Percentiles rank a stretch among this genome's conserved stretches.
Evolutionary conservation across 306 rosid genomes (phyloP).

Genomic region (Cucurbita ficifolia): DNA sequence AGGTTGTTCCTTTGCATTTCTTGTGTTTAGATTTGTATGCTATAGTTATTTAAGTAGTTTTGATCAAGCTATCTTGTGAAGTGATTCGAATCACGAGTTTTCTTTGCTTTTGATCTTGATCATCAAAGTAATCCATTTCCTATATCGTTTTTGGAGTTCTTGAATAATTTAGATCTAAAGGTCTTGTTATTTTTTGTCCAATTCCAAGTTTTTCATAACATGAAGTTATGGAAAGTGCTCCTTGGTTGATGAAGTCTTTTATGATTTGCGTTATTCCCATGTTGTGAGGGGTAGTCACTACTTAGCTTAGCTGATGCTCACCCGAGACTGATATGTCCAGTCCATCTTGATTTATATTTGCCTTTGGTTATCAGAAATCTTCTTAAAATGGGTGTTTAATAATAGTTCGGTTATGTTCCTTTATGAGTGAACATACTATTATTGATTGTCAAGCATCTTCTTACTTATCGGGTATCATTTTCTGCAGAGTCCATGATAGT

Average conservation of each 20-base stretch:
- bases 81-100: no score
- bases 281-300: background rate
- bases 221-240: background rate
- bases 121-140: no score
- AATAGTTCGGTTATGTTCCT: background rate
- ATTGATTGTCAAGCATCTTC: background rate
- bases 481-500: background rate
- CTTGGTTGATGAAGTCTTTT: background rate
- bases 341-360: background rate
- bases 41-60: no score
- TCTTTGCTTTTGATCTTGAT: no score
- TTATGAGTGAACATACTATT: background rate
- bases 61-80: no score
- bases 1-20: no score
- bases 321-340: background rate
- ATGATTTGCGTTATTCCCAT: background rate
- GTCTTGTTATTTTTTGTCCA: no score
- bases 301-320: background rate
- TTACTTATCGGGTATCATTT: background rate
- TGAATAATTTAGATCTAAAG: no score
- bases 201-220: no score
- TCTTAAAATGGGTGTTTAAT: background rate
- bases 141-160: no score
- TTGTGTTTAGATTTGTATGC: no score
- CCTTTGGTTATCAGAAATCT: background rate